phyloP scores from a whole-genome alignment of 257 asterid genomes.

The Solanum raphanifolium region DNA sequence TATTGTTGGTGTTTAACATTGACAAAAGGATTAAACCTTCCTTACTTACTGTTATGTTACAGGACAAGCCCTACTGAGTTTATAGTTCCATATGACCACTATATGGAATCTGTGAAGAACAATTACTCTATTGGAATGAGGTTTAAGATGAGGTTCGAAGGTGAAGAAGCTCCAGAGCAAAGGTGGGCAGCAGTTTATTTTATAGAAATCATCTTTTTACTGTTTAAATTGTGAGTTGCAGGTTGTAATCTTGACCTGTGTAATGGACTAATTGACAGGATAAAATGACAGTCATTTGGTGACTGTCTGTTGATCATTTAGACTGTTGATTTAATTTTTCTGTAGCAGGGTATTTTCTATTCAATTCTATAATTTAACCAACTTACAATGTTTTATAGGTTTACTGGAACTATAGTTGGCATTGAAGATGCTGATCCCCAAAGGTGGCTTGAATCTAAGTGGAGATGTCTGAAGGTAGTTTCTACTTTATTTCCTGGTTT shows the following conservation, averaged over 20 bases:
- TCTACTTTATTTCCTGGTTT: background rate
- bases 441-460: conserved; percentile 80
- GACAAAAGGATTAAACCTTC: background rate
- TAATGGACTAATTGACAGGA: background rate
- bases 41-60: background rate
- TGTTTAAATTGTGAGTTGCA: background rate
- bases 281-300: background rate
- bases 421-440: conserved; percentile 63
- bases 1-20: background rate
- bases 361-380: background rate
- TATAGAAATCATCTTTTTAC: conserved; percentile 2
- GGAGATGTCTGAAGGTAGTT: conserved; percentile 91
- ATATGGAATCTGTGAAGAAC: conserved; percentile 64
- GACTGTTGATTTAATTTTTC: background rate
- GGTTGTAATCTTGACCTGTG: background rate
- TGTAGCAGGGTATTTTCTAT: background rate
- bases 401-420: conserved; percentile 90
- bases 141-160: conserved; percentile 97
- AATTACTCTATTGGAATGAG: conserved; percentile 89
- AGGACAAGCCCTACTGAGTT: conserved; percentile 95
- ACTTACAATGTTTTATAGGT: conserved; percentile 27
- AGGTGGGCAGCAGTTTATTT: conserved; percentile 34
- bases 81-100: conserved; percentile 74
- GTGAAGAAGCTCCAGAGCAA: conserved; percentile 99
- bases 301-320: background rate